phyloP scores from a whole-genome alignment of 73 alveolate species.

The Paramecium biaurelia region DNA sequence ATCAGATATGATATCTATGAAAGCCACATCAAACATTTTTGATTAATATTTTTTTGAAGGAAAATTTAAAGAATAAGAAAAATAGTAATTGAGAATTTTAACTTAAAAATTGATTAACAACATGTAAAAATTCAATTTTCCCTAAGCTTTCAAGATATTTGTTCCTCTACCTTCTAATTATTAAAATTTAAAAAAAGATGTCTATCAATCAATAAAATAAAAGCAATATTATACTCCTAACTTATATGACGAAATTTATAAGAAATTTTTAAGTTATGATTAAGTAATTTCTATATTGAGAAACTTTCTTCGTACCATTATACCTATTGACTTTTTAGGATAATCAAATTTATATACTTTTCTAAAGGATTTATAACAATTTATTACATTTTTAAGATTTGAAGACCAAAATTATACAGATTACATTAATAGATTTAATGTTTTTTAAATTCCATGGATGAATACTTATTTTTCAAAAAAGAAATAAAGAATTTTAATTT shows the following conservation, averaged over 20 bases:
- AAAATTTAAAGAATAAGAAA: not conserved
- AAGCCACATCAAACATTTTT: not conserved
- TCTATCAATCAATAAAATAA: not conserved
- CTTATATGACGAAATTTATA: slow-evolving; percentile 11
- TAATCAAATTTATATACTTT: not conserved
- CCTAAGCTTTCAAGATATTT: slow-evolving; percentile 60
- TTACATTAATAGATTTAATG: slow-evolving; percentile 40
- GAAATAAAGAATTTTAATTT: not conserved
- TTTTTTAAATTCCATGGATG: slow-evolving; percentile 48
- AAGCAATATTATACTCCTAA: not conserved
- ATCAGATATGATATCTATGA: not conserved
- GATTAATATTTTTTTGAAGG: not conserved
- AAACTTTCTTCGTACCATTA: not conserved
- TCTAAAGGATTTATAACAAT: not conserved
- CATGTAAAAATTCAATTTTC: slow-evolving; percentile 66
- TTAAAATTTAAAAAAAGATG: slow-evolving; percentile 53
- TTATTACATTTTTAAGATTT: slow-evolving; percentile 44
- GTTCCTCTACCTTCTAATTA: slow-evolving; percentile 81
- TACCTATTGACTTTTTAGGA: slow-evolving; percentile 56
- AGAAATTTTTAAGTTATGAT: not conserved
- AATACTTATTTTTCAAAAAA: not conserved
- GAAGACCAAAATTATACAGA: slow-evolving; percentile 52
- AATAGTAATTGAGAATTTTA: not conserved
- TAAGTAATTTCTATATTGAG: slow-evolving; percentile 33
- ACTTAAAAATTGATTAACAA: slow-evolving; percentile 56